Evolutionary conservation across 2,329 filamentous ascomycete species (phyloP).

Genomic region (Alternaria brassicicola): DNA sequence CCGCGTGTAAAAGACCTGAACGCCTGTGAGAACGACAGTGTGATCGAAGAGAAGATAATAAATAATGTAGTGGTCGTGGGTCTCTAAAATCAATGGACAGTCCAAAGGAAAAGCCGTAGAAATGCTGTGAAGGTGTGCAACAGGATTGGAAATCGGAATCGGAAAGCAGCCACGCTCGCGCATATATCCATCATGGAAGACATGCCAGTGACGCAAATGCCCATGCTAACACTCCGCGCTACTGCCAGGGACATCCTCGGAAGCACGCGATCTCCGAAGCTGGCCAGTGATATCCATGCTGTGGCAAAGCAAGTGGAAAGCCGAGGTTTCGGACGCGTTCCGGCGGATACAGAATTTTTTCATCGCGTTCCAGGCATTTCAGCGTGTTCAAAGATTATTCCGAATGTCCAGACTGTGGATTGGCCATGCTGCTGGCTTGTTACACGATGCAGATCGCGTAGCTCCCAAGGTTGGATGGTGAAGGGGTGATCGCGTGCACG

Average conservation of each 20-base stretch:
- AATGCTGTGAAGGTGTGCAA: neutral
- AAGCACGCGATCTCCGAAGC: slow-evolving; percentile 31
- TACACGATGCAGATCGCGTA: neutral
- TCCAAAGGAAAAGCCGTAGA: neutral
- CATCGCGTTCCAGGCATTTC: neutral
- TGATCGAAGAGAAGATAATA: slow-evolving; percentile 13
- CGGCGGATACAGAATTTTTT: slow-evolving; percentile 9
- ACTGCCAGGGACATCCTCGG: slow-evolving; percentile 33
- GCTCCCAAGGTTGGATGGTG: neutral
- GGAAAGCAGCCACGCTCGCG: neutral
- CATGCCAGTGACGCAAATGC: slow-evolving; percentile 33
- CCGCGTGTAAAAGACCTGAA: slow-evolving; percentile 28
- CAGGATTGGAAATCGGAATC: neutral
- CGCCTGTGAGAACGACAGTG: slow-evolving; percentile 38
- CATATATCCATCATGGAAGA: slow-evolving; percentile 10
- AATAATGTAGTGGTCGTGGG: neutral
- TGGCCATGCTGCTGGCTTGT: neutral
- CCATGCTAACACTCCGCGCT: slow-evolving; percentile 24
- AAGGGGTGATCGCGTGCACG: neutral
- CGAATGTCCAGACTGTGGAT: neutral
- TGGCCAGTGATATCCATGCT: slow-evolving; percentile 24
- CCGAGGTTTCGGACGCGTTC: slow-evolving; percentile 29
- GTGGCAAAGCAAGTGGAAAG: slow-evolving; percentile 21
- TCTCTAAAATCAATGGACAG: neutral
- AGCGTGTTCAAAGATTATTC: neutral